Conservation (phyloP, 2,329 filamentous ascomycete species). For the Tolypocladium guangdongense region DNA sequence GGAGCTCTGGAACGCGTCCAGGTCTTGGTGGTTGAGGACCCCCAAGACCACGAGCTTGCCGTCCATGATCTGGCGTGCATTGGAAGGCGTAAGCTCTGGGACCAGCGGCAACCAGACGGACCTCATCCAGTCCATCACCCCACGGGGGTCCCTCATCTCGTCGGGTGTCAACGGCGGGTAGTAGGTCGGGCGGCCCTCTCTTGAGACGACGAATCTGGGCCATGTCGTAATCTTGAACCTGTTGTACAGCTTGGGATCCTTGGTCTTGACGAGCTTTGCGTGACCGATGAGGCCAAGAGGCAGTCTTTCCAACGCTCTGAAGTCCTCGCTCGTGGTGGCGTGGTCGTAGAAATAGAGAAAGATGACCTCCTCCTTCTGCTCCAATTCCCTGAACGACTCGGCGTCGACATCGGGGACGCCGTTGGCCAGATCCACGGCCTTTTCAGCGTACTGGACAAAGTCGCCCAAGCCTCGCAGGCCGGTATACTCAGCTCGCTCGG, state of each 20-base stretch:
- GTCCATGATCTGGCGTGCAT: conserved; percentile 91
- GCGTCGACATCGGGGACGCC: conserved; percentile 76
- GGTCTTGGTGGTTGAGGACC: conserved; percentile 69
- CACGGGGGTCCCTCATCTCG: conserved; percentile 81
- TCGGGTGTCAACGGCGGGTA: conserved; percentile 78
- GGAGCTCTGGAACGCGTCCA: conserved; percentile 66
- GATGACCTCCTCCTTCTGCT: conserved; percentile 89
- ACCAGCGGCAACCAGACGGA: conserved; percentile 94
- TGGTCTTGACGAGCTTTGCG: conserved; percentile 86
- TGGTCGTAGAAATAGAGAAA: conserved; percentile 98
- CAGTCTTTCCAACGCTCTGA: conserved; percentile 74
- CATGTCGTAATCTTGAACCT: conserved; percentile 94
- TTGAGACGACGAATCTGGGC: conserved; percentile 83
- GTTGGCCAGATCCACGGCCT: conserved; percentile 65
- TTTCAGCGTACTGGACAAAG: conserved; percentile 75
- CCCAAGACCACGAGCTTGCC: conserved; percentile 90
- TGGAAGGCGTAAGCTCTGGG: conserved; percentile 81
- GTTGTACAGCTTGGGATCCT: conserved; percentile 61
- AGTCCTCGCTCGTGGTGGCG: conserved; percentile 87
- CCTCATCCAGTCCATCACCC: conserved; percentile 83
- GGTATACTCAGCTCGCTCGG: conserved; percentile 85
- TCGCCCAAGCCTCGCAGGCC: conserved; percentile 88
- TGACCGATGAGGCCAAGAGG: conserved; percentile 83
- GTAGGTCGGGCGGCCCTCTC: conserved; percentile 82
- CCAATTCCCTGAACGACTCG: conserved; percentile 65